Conservation (phyloP, 169 alveolate species). For the Cryptosporidium parvum region DNA sequence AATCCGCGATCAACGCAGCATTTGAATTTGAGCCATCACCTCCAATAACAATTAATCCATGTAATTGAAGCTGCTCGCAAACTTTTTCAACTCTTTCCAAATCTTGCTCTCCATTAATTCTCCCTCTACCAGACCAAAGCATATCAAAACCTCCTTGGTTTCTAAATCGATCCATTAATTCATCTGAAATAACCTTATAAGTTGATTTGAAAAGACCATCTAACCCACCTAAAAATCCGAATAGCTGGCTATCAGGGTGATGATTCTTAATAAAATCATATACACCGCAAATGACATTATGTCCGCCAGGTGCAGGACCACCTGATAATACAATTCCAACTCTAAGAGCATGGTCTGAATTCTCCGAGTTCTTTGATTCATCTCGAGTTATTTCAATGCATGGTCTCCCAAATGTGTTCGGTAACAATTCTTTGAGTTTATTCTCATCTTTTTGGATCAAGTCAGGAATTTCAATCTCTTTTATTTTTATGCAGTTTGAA, state of each 20-base stretch:
- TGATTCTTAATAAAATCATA: slow-evolving; percentile 92
- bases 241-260: slow-evolving; percentile 90
- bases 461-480: slow-evolving; percentile 79
- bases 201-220: slow-evolving; percentile 93
- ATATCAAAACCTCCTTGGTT: slow-evolving; percentile 98
- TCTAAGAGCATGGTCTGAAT: slow-evolving; percentile 80
- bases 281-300: slow-evolving; percentile 97
- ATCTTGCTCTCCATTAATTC: slow-evolving; percentile 93
- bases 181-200: slow-evolving; percentile 91
- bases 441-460: slow-evolving; percentile 79
- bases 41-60: slow-evolving; percentile 98
- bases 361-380: slow-evolving; percentile 75
- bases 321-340: slow-evolving; percentile 98
- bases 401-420: slow-evolving; percentile 74
- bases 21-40: slow-evolving; percentile 99
- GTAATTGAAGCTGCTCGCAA: slow-evolving; percentile 91
- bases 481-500: slow-evolving; percentile 74
- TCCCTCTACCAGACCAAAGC: slow-evolving; percentile 98
- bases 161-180: slow-evolving; percentile 93
- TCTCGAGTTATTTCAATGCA: slow-evolving; percentile 77
- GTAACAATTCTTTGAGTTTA: slow-evolving; percentile 74
- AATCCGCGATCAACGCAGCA: slow-evolving; percentile 97
- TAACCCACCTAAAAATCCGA: slow-evolving; percentile 95
- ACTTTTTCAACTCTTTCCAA: slow-evolving; percentile 88
- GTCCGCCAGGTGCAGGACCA: slow-evolving; percentile 99